These are phyloP conservation scores for Solanum commersonii DNA, from an alignment of 257 asterid species.

Conservation along the genomic window DNA sequence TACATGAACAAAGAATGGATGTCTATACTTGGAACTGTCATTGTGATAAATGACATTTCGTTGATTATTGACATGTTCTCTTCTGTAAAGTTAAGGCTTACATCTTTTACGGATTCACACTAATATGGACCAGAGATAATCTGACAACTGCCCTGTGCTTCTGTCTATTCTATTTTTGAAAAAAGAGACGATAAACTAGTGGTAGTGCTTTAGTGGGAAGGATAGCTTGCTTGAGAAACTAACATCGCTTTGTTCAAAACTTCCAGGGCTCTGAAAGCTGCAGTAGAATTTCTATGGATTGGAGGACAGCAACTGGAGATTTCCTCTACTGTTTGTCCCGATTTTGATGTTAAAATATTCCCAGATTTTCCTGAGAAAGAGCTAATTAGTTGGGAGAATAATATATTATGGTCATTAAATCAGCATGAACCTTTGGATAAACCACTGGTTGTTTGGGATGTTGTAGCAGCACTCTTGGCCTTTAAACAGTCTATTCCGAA, in stretches of 20 bases:
- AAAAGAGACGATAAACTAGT: not conserved
- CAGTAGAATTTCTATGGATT: constrained; percentile 74
- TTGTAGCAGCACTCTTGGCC: constrained; percentile 56
- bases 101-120: not conserved
- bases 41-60: not conserved
- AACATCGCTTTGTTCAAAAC: not conserved
- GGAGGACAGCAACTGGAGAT: constrained; percentile 84
- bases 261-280: constrained; percentile 57
- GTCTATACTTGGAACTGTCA: not conserved
- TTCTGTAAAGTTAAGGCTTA: not conserved
- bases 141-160: not conserved
- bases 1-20: not conserved
- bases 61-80: not conserved
- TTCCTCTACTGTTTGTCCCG: constrained; percentile 17
- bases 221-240: not conserved
- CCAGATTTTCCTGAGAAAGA: constrained; percentile 60
- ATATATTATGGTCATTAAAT: constrained; percentile 54
- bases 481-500: constrained; percentile 50
- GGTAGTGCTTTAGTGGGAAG: not conserved
- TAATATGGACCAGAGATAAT: not conserved
- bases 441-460: constrained; percentile 72
- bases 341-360: constrained; percentile 24
- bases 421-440: constrained; percentile 31
- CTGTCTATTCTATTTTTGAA: not conserved
- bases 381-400: constrained; percentile 52